Evolutionary conservation across 2,329 filamentous ascomycete species (phyloP).

Genomic region (Neoscytalidium dimidiatum): DNA sequence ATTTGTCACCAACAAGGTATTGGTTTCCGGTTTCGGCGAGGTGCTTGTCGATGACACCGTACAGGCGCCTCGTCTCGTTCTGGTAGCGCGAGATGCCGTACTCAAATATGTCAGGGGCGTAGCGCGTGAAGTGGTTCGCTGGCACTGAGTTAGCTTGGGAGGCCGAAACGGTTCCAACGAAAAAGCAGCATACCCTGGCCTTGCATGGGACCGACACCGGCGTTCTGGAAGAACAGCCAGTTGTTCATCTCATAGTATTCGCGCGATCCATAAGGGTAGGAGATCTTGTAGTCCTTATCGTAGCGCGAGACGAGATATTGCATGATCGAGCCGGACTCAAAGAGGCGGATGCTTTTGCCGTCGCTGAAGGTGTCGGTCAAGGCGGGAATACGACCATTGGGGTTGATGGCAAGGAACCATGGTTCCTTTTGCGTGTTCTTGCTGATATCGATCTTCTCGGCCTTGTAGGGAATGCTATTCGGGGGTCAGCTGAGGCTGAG

Average conservation of each 20-base stretch:
- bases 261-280: slow-evolving; percentile 66
- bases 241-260: slow-evolving; percentile 80
- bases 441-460: slow-evolving; percentile 68
- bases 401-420: slow-evolving; percentile 91
- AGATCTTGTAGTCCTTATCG: slow-evolving; percentile 79
- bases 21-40: slow-evolving; percentile 54
- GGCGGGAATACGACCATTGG: slow-evolving; percentile 88
- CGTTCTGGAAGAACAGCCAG: slow-evolving; percentile 75
- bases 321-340: slow-evolving; percentile 82
- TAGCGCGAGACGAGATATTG: slow-evolving; percentile 83
- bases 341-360: slow-evolving; percentile 72
- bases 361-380: slow-evolving; percentile 77
- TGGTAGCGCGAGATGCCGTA: slow-evolving; percentile 82
- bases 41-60: slow-evolving; percentile 73
- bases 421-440: slow-evolving; percentile 81
- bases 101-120: slow-evolving; percentile 69
- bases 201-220: slow-evolving; percentile 80
- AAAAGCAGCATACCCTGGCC: slow-evolving; percentile 32
- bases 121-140: slow-evolving; percentile 68
- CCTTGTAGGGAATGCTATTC: slow-evolving; percentile 68
- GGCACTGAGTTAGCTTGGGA: slow-evolving; percentile 10
- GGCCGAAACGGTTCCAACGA: not conserved
- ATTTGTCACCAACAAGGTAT: slow-evolving; percentile 64
- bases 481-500: not conserved
- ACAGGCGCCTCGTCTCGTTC: slow-evolving; percentile 82